Conservation (phyloP, 441 rosid genomes). For the Eruca vesicaria region DNA sequence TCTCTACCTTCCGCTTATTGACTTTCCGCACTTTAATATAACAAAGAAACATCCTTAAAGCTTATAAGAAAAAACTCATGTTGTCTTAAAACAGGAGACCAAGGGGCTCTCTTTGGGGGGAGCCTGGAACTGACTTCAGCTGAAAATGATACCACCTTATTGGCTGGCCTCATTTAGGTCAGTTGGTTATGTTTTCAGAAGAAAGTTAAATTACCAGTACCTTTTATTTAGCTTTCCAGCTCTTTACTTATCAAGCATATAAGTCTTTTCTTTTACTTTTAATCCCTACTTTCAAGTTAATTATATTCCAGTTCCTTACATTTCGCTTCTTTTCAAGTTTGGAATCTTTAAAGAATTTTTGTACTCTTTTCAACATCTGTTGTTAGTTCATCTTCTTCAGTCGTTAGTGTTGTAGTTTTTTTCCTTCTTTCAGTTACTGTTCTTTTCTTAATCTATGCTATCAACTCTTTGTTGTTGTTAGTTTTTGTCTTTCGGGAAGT, state of each 20-base stretch:
- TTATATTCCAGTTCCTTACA: constrained; percentile 36
- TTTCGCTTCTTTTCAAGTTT: constrained; percentile 4
- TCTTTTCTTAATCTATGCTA: background rate
- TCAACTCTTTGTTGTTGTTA: background rate
- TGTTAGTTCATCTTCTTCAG: background rate
- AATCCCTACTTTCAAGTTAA: constrained; percentile 31
- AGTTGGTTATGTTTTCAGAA: constrained; percentile 80
- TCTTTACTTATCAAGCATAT: constrained; percentile 39
- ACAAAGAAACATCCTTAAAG: constrained; percentile 46
- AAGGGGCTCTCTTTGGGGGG: constrained; percentile 97
- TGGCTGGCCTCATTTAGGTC: constrained; percentile 99
- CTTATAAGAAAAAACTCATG: constrained; percentile 55
- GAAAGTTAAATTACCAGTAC: constrained; percentile 50
- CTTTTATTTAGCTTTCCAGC: constrained; percentile 56
- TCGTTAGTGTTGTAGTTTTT: background rate
- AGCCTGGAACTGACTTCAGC: constrained; percentile 94
- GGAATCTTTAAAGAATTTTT: constrained; percentile 21
- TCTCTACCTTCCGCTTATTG: constrained; percentile 49
- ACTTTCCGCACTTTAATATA: constrained; percentile 60
- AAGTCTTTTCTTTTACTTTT: constrained; percentile 38
- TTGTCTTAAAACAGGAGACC: constrained; percentile 98
- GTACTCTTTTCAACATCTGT: constrained; percentile 15
- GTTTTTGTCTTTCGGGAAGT: background rate
- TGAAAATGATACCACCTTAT: constrained; percentile 94
- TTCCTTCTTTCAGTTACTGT: constrained; percentile 4